Conservation (phyloP, 2,329 filamentous ascomycete species). For the Orbilia quercus region DNA sequence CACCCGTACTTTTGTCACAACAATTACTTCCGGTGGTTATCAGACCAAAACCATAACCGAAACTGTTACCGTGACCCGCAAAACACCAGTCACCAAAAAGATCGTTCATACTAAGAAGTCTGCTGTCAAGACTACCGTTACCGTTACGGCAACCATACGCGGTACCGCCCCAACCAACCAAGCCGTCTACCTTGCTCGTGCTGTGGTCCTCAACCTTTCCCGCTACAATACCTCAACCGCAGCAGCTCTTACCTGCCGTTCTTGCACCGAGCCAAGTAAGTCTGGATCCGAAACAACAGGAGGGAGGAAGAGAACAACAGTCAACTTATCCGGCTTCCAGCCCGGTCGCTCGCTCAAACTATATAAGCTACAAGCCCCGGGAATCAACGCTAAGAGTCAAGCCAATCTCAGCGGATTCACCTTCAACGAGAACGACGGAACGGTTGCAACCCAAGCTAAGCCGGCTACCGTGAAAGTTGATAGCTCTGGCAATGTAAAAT, state of each 20-base stretch:
- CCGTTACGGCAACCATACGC: constrained; percentile 1
- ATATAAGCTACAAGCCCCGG: constrained; percentile 29
- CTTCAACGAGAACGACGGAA: constrained; percentile 32
- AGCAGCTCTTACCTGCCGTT: constrained; percentile 28
- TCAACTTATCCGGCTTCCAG: constrained; percentile 40
- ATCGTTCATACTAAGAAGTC: neutral
- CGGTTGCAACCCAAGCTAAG: neutral
- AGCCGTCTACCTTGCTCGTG: constrained; percentile 41
- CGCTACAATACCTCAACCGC: constrained; percentile 38
- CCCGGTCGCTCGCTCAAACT: constrained; percentile 37
- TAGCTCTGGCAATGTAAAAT: constrained; percentile 14
- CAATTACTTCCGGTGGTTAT: neutral
- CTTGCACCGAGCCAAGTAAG: constrained; percentile 18
- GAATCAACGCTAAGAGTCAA: constrained; percentile 46
- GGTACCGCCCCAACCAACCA: constrained; percentile 5
- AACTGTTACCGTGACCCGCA: constrained; percentile 13
- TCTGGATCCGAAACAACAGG: constrained; percentile 11
- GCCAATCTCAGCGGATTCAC: constrained; percentile 34
- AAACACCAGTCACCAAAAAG: constrained; percentile 5
- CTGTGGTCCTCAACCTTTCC: constrained; percentile 45
- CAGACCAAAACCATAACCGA: constrained; percentile 8
- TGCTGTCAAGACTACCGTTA: constrained; percentile 7
- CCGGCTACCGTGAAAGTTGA: constrained; percentile 26
- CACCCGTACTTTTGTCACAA: constrained; percentile 2
- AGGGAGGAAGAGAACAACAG: constrained; percentile 4